phyloP scores from a whole-genome alignment of 179 eudicot species.

The Beta macrorhiza region DNA sequence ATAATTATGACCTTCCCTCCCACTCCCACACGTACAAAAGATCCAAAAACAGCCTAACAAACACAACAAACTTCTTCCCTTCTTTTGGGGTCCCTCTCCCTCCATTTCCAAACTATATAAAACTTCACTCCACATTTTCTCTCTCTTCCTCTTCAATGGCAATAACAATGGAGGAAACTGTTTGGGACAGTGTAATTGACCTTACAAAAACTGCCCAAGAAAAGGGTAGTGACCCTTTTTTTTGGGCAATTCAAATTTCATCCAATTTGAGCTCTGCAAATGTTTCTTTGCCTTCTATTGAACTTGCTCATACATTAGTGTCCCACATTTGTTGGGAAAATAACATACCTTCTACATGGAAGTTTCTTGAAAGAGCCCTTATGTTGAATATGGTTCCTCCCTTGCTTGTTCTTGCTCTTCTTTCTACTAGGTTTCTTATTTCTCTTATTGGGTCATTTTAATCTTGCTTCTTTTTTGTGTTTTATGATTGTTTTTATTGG shows the following conservation, averaged over 20 bases:
- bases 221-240: constrained; percentile 40
- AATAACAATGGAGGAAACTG: constrained; percentile 12
- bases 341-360: constrained; percentile 43
- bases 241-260: constrained; percentile 43
- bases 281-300: constrained; percentile 38
- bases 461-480: neutral
- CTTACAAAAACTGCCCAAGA: constrained; percentile 36
- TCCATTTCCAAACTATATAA: neutral
- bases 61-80: neutral
- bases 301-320: constrained; percentile 43
- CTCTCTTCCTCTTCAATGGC: constrained; percentile 23
- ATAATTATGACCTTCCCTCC: neutral
- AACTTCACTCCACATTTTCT: neutral
- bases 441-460: neutral
- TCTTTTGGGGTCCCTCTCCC: neutral
- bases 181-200: constrained; percentile 35
- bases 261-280: constrained; percentile 25
- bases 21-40: neutral
- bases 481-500: neutral
- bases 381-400: constrained; percentile 38
- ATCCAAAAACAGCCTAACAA: neutral
- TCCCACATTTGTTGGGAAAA: constrained; percentile 50
- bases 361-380: constrained; percentile 43
- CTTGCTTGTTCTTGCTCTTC: constrained; percentile 46
- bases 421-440: constrained; percentile 38